Evolutionary conservation across 176 grass and related monocot genomes (phyloP).

Genomic region (Pontederia crassipes): DNA sequence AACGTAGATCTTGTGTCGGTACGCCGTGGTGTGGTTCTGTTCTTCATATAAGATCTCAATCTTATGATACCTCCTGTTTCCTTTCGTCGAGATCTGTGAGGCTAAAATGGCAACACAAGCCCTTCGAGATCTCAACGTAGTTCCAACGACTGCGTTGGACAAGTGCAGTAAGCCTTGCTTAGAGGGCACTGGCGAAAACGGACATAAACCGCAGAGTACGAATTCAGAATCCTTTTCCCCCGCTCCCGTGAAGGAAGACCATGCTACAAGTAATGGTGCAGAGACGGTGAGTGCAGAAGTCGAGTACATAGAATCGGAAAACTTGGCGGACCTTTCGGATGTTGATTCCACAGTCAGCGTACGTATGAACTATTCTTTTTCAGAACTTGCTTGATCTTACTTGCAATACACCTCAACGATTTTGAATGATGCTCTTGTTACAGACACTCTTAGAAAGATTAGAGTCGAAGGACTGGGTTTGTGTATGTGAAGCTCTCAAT

Average conservation of each 20-base stretch:
- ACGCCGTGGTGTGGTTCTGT: too few species aligned
- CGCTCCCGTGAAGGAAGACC: slow-evolving; percentile 2
- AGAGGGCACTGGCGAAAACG: slow-evolving; percentile 1
- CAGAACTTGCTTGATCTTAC: neutral
- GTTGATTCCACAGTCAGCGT: slow-evolving; percentile 33
- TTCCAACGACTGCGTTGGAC: slow-evolving; percentile 3
- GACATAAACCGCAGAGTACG: slow-evolving; percentile 23
- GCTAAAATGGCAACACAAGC: slow-evolving; percentile 10
- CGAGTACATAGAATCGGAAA: slow-evolving; percentile 53
- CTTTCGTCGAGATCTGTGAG: neutral
- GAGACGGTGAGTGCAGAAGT: slow-evolving; percentile 31
- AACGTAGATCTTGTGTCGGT: too few species aligned
- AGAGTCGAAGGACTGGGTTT: slow-evolving; percentile 91
- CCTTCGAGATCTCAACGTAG: slow-evolving; percentile 15
- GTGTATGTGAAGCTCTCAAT: slow-evolving; percentile 87
- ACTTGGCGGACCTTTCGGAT: slow-evolving; percentile 42
- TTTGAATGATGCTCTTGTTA: neutral
- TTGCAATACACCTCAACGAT: neutral
- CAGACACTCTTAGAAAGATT: slow-evolving; percentile 72
- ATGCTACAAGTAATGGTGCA: slow-evolving; percentile 24
- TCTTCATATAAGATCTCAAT: too few species aligned
- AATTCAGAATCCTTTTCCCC: slow-evolving; percentile 3
- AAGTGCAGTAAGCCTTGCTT: neutral
- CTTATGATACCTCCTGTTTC: neutral
- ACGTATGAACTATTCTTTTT: slow-evolving; percentile 8